These are phyloP conservation scores for Hymenoscyphus fructigenus DNA, from an alignment of 2,329 filamentous ascomycete genomes.

Conservation along the genomic window DNA sequence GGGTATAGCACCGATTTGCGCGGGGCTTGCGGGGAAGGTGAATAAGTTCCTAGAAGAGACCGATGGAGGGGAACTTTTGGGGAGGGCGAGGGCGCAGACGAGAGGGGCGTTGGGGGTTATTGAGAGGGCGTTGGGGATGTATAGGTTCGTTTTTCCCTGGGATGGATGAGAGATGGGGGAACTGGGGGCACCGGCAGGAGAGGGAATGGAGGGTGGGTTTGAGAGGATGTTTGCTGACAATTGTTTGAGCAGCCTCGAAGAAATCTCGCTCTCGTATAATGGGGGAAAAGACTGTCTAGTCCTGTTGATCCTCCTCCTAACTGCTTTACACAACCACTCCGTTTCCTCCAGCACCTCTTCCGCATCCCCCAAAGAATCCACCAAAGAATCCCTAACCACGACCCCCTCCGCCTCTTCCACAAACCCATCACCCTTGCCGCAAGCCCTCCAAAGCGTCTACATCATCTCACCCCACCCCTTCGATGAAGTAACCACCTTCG, in stretches of 20 bases:
- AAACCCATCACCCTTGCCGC: slow-evolving; percentile 36
- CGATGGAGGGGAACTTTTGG: slow-evolving; percentile 27
- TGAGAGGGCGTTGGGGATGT: slow-evolving; percentile 70
- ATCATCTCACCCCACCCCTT: slow-evolving; percentile 86
- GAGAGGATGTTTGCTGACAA: slow-evolving; percentile 3
- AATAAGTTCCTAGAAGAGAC: slow-evolving; percentile 34
- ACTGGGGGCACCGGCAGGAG: not conserved
- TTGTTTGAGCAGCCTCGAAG: slow-evolving; percentile 57
- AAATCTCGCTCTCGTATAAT: slow-evolving; percentile 92
- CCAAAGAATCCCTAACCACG: not conserved
- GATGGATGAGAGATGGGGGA: not conserved
- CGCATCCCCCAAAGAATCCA: not conserved
- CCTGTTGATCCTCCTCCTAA: slow-evolving; percentile 70
- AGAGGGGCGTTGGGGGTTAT: slow-evolving; percentile 71
- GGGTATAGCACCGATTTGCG: slow-evolving; percentile 31
- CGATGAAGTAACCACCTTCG: slow-evolving; percentile 81
- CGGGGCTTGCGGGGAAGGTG: slow-evolving; percentile 27
- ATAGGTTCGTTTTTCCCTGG: slow-evolving; percentile 62
- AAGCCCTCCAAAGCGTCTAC: slow-evolving; percentile 74
- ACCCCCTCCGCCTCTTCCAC: not conserved
- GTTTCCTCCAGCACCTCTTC: slow-evolving; percentile 13
- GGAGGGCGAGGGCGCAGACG: slow-evolving; percentile 67
- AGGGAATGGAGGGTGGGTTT: not conserved
- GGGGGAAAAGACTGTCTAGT: slow-evolving; percentile 98
- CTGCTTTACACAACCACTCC: slow-evolving; percentile 36